Evolutionary conservation across 148 eudicot species (phyloP).

Genomic region (Heliamphora exappendiculata): DNA sequence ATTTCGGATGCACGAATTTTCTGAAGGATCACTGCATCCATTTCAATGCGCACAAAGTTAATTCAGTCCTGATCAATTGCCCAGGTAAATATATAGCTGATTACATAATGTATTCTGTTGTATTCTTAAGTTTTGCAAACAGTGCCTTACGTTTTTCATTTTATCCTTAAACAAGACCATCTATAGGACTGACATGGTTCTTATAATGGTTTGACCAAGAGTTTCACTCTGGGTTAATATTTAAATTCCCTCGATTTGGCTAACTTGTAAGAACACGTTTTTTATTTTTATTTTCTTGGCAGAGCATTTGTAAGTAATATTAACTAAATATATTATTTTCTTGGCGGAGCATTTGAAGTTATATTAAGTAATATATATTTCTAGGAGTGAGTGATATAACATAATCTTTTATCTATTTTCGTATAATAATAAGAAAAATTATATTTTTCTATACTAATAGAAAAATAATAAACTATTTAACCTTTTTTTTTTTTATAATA

Average conservation of each 20-base stretch:
- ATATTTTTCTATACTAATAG: no score
- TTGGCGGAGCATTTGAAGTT: not conserved
- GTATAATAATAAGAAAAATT: no score
- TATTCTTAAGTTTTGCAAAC: not conserved
- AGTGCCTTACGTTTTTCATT: not conserved
- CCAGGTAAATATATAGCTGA: constrained; percentile 12
- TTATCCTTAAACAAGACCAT: not conserved
- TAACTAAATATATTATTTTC: not conserved
- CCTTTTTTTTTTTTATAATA: no score
- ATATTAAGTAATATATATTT: not conserved
- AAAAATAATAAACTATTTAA: no score
- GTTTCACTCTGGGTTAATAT: not conserved
- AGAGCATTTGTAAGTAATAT: not conserved
- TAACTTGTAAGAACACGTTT: not conserved
- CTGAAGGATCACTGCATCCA: constrained; percentile 81
- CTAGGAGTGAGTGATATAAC: not conserved
- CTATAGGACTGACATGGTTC: not conserved
- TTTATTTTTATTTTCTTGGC: not conserved
- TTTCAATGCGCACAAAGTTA: constrained; percentile 94
- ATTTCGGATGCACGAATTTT: constrained; percentile 77
- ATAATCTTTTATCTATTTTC: no score
- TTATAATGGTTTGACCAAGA: not conserved
- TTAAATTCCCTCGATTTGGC: not conserved
- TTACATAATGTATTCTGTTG: not conserved
- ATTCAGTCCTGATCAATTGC: not conserved